These are phyloP conservation scores for Botryotinia globosa DNA, from an alignment of 2,329 filamentous ascomycete genomes.

Conservation along the genomic window DNA sequence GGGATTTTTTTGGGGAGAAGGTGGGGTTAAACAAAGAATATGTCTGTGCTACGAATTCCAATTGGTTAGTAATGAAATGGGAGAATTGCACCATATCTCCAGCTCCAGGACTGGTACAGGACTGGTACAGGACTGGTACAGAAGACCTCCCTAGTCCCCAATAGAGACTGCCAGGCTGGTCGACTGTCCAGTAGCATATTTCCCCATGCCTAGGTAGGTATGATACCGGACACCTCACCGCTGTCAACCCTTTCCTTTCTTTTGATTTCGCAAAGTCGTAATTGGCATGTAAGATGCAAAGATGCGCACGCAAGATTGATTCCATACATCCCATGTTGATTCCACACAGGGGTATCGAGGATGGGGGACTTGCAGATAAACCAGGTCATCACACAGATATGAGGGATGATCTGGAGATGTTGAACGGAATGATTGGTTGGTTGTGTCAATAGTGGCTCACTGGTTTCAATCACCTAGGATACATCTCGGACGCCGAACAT, in stretches of 20 bases:
- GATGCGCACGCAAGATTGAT: not conserved
- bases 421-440: not conserved
- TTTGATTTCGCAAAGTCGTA: not conserved
- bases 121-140: not conserved
- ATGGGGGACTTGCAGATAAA: not conserved
- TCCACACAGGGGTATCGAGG: not conserved
- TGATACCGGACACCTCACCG: not conserved
- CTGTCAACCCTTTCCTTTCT: not conserved
- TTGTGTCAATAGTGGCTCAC: not conserved
- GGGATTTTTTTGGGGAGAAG: slow-evolving; percentile 7
- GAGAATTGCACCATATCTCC: slow-evolving; percentile 8
- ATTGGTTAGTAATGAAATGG: slow-evolving; percentile 3
- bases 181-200: not conserved
- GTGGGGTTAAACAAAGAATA: slow-evolving; percentile 20
- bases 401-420: not conserved
- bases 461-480: not conserved
- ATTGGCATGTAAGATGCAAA: not conserved
- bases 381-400: not conserved
- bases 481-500: not conserved
- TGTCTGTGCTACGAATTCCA: slow-evolving; percentile 1
- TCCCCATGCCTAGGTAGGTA: not conserved
- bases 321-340: not conserved
- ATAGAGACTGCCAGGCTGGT: not conserved
- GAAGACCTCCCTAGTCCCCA: not conserved
- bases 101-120: not conserved